phyloP scores from a whole-genome alignment of 257 asterid species.

The Jaltomata sinuosa region DNA sequence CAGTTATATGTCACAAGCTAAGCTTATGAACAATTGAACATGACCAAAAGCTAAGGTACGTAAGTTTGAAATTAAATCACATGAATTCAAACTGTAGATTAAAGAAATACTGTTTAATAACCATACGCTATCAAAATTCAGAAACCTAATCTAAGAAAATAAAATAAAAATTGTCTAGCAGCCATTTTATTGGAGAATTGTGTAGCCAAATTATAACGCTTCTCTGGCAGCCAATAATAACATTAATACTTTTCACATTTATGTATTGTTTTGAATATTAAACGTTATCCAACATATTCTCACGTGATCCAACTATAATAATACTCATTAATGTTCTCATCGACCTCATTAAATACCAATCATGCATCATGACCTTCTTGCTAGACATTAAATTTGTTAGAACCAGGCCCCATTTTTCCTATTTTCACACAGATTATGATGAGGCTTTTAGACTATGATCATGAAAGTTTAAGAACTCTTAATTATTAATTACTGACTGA shows the following conservation, averaged over 20 bases:
- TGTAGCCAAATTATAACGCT: constrained; percentile 11
- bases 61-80: neutral
- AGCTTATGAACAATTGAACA: neutral
- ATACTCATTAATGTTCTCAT: neutral
- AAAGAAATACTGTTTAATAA: neutral
- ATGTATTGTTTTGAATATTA: neutral
- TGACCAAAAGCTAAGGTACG: neutral
- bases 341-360: neutral
- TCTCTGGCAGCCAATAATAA: neutral
- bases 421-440: neutral
- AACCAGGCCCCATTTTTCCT: neutral
- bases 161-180: neutral
- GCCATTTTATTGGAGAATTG: neutral
- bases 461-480: neutral
- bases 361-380: neutral
- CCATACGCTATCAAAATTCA: neutral
- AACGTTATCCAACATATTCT: neutral
- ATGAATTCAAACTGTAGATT: neutral
- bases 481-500: neutral
- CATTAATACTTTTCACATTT: neutral
- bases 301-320: constrained; percentile 5
- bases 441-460: neutral
- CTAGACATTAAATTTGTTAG: neutral
- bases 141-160: neutral
- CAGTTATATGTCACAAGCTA: neutral